phyloP scores from a whole-genome alignment of 164 flowering plant genomes.

The Vitis labrusca region DNA sequence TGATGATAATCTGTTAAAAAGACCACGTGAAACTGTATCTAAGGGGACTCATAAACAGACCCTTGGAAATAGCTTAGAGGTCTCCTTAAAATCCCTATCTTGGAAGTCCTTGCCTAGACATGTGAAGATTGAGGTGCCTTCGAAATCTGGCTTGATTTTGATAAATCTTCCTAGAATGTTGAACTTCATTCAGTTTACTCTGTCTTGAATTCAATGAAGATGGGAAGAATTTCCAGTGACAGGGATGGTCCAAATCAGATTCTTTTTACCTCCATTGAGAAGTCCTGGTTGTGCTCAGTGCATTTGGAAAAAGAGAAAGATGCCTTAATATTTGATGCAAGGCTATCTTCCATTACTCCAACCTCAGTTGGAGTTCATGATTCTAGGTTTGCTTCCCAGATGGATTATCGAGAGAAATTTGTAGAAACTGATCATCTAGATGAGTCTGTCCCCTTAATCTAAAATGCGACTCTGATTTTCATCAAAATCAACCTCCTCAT shows the following conservation, averaged over 20 bases:
- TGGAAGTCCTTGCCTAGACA: no score
- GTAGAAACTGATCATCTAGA: conserved; percentile 4
- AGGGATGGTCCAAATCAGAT: conserved; percentile 13
- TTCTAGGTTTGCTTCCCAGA: conserved; percentile 7
- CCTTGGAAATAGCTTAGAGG: conserved; percentile 1
- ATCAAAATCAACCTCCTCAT: conserved; percentile 20
- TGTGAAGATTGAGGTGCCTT: neutral
- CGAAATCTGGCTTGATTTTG: conserved; percentile 9
- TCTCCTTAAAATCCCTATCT: no score
- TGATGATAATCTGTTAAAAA: conserved; percentile 1
- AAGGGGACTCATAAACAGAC: conserved; percentile 5
- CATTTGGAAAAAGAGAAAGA: conserved; percentile 17
- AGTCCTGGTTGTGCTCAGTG: conserved; percentile 12
- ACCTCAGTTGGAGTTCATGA: conserved; percentile 10
- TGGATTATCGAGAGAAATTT: conserved; percentile 13
- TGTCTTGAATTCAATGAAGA: conserved; percentile 4
- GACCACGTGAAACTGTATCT: neutral
- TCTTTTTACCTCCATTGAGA: conserved; percentile 10
- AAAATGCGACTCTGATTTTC: neutral
- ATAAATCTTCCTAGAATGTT: conserved; percentile 13
- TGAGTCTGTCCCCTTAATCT: neutral
- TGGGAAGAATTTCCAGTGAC: conserved; percentile 15
- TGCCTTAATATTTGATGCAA: conserved; percentile 14
- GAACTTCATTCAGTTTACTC: conserved; percentile 3
- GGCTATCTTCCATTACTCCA: conserved; percentile 12